Base-by-base conservation (phyloP, 192 early-diverging fungal genomes). In the Gigaspora rosea region DNA sequence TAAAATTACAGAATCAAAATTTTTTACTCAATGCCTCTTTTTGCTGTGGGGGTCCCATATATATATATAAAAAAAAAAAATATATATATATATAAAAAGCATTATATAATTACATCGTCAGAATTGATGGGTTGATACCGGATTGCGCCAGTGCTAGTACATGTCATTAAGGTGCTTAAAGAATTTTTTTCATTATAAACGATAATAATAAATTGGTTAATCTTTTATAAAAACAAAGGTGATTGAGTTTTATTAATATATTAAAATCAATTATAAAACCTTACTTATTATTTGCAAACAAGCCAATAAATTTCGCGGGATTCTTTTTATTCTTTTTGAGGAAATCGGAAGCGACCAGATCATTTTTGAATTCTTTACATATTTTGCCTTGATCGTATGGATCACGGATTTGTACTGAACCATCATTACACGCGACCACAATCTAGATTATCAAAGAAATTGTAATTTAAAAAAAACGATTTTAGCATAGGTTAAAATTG, bases 361-460 rank as follows among this genome's bases (percentile, higher is more conserved):
- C 62, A 16, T 87, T 81, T 1, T 69, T 79, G 58, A 86, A 84
- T 52, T 85, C 80, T 51, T 73, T 74, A 16, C 78, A 27, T 8
- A 77, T 33, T 27, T 78, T 51, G 10, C 82, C 84, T 12, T 75
- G 80, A 16, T 85, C 80, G 57, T 80, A 69, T 36, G 84, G 82
- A 54, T 82, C 78, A 62, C 86, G 50, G 56, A 88, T 78, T 20
- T 88, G 68, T 46, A 89, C 78, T n/a, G 75, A 69, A 11, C 88
- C 88, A 78, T 80, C 85, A 73, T 87, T 84, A 48, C 88, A 81
- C 22, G 87, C 88, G n/a, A 87, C 81, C 11, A 85, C 75, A 32
- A 89, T 54, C 80, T 88, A 78, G 56, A 27, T 16, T 33, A 36
- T 46, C n/a, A 49, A 71, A 20, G 46, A 71, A 68, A 47, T 16